phyloP scores from a whole-genome alignment of 2,329 filamentous ascomycete species.

The Fusarium verticillioides region DNA sequence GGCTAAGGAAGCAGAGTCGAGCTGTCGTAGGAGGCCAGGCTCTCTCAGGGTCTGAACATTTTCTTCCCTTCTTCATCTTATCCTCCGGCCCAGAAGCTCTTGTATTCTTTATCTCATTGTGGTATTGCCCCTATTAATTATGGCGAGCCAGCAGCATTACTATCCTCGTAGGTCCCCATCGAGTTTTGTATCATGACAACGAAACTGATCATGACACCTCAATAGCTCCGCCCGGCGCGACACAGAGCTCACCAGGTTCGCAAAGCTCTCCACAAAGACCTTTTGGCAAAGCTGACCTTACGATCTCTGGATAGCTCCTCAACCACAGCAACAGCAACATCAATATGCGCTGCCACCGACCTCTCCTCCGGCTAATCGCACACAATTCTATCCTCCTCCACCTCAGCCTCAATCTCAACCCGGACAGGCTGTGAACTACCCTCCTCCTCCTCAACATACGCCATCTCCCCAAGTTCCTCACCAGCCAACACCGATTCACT shows the following conservation, averaged over 20 bases:
- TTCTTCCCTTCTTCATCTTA: conserved; percentile 2
- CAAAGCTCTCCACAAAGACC: not conserved
- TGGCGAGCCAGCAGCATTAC: conserved; percentile 57
- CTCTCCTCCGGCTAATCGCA: conserved; percentile 59
- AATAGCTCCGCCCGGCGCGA: conserved; percentile 56
- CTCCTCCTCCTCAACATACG: conserved; percentile 42
- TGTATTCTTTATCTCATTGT: not conserved
- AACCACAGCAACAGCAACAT: conserved; percentile 46
- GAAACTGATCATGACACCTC: conserved; percentile 38
- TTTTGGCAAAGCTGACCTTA: conserved; percentile 22
- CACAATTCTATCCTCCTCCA: conserved; percentile 58
- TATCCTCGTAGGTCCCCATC: conserved; percentile 58
- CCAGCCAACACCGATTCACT: conserved; percentile 27
- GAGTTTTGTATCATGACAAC: conserved; percentile 25
- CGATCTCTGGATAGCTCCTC: conserved; percentile 32
- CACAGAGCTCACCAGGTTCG: conserved; percentile 46
- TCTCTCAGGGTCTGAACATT: conserved; percentile 10
- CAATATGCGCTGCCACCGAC: conserved; percentile 60
- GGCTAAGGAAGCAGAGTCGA: conserved; percentile 31
- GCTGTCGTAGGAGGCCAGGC: conserved; percentile 13
- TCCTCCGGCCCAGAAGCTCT: not conserved
- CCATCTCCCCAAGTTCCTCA: conserved; percentile 41
- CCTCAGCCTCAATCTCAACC: conserved; percentile 50
- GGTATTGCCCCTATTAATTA: conserved; percentile 35
- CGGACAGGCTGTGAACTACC: conserved; percentile 44